Percentiles rank a stretch among this genome's conserved stretches.
These are phyloP conservation scores for Apiotrichum veenhuisii DNA, from an alignment of 1,284 basidiomycete species.

Conservation along the genomic window DNA sequence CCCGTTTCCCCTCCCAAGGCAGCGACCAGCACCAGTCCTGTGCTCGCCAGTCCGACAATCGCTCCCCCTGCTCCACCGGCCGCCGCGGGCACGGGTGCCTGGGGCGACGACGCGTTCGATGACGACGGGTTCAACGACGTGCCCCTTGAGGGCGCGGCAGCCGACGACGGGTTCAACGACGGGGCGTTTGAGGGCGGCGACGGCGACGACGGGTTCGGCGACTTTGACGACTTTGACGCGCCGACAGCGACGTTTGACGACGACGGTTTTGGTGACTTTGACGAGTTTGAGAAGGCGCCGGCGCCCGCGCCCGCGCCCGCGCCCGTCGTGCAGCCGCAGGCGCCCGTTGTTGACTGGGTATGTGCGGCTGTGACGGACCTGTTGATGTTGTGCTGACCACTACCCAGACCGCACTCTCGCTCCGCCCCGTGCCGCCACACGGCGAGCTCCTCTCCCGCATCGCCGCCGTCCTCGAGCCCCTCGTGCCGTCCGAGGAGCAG, in stretches of 20 bases:
- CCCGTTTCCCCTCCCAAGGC: no score
- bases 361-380: background rate
- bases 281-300: slow-evolving; percentile 56
- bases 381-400: background rate
- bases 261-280: slow-evolving; percentile 68
- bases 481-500: slow-evolving; percentile 53
- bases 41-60: no score
- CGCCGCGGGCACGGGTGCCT: no score
- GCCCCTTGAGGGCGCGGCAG: background rate
- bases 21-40: no score
- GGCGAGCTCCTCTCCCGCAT: slow-evolving; percentile 61
- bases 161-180: background rate
- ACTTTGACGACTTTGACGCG: slow-evolving; percentile 46
- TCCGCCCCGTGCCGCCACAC: slow-evolving; percentile 63
- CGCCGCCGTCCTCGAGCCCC: slow-evolving; percentile 61
- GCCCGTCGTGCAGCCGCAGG: slow-evolving; percentile 35
- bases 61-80: no score
- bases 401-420: slow-evolving; percentile 59
- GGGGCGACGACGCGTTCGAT: background rate
- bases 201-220: slow-evolving; percentile 63
- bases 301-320: slow-evolving; percentile 43
- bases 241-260: slow-evolving; percentile 54
- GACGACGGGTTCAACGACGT: background rate
- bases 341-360: slow-evolving; percentile 29
- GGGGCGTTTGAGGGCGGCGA: background rate